Evolutionary conservation across 257 asterid genomes (phyloP).

Genomic region (Asclepias syriaca): DNA sequence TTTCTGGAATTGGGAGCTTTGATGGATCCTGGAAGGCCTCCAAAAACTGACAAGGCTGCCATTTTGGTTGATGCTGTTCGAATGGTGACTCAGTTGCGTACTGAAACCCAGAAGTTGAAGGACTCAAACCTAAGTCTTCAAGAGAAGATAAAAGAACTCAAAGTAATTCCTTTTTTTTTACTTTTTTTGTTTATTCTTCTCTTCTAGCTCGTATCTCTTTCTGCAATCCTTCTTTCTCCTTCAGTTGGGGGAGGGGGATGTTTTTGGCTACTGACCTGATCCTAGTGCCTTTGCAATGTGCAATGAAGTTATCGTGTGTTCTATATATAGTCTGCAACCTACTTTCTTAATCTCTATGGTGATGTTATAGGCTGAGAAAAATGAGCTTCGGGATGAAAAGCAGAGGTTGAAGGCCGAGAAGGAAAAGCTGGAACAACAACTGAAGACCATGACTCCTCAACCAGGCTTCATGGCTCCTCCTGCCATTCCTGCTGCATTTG

Average conservation of each 20-base stretch:
- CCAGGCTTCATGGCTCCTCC: conserved; percentile 52
- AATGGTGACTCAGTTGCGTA: conserved; percentile 72
- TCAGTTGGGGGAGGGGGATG: background rate
- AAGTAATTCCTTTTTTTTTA: conserved; percentile 38
- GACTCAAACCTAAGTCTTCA: conserved; percentile 67
- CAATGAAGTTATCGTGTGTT: background rate
- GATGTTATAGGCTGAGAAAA: conserved; percentile 64
- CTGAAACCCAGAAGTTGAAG: conserved; percentile 79
- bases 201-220: background rate
- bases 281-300: background rate
- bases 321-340: background rate
- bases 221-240: background rate
- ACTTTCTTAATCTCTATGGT: background rate
- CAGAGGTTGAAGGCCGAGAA: conserved; percentile 83
- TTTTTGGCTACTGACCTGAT: background rate
- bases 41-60: conserved; percentile 85
- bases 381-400: conserved; percentile 90
- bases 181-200: background rate
- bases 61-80: conserved; percentile 83
- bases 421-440: conserved; percentile 88
- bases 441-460: conserved; percentile 56
- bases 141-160: conserved; percentile 86
- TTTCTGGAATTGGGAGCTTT: conserved; percentile 74
- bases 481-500: conserved; percentile 54
- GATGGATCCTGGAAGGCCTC: conserved; percentile 92